Conservation (phyloP, 441 rosid genomes). For the Pelargonium australe region DNA sequence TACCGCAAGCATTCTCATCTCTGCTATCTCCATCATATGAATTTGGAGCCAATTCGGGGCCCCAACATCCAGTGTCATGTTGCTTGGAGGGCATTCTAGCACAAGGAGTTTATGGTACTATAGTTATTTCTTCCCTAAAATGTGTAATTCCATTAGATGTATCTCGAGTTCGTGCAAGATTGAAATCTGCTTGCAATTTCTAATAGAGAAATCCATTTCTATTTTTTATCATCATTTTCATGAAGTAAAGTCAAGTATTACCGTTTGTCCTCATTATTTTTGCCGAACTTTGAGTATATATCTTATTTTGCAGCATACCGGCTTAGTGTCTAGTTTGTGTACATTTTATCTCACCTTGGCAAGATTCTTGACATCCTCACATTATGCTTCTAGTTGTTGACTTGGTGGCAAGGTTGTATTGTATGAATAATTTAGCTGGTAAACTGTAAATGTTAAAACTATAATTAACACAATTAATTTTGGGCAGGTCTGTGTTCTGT, state of each 20-base stretch:
- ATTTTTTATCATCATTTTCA: not conserved
- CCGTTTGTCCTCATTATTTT: too few species aligned
- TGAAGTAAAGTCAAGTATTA: not conserved
- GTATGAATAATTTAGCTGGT: not conserved
- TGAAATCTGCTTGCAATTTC: not conserved
- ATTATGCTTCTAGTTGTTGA: too few species aligned
- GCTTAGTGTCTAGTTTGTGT: too few species aligned
- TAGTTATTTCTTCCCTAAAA: not conserved
- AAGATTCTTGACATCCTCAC: not conserved
- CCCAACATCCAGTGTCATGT: not conserved
- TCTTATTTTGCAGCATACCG: too few species aligned
- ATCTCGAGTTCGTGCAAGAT: not conserved
- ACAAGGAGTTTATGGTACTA: not conserved
- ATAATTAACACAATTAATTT: not conserved
- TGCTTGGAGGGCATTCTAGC: not conserved
- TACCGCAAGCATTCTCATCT: too few species aligned
- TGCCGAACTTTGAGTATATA: too few species aligned
- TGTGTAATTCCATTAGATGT: not conserved
- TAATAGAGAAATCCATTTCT: not conserved
- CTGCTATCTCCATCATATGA: too few species aligned
- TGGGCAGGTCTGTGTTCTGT: slow-evolving; percentile 78
- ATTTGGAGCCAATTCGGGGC: too few species aligned
- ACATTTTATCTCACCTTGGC: not conserved
- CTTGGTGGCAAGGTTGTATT: not conserved
- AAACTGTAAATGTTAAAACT: not conserved